Base-by-base conservation (phyloP, 2,329 filamentous ascomycete genomes). In the Epicoccum sorghinum region DNA sequence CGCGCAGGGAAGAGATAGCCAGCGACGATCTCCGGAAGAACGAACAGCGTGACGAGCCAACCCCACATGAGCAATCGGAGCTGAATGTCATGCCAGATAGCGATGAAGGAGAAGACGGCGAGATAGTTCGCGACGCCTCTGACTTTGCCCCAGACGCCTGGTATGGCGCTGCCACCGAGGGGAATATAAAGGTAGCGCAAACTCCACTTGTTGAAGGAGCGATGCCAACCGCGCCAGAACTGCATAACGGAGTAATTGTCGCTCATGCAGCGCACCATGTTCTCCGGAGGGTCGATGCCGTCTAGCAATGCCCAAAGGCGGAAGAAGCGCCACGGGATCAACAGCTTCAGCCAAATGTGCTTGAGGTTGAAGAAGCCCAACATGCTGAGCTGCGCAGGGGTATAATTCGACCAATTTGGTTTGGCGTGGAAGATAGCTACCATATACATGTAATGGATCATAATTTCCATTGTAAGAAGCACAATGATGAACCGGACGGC, bases 261-360 rank as follows among this genome's bases (percentile, higher is more conserved):
- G 69, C 88, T 93, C 77, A 97, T 91, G 76, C 96, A 99, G 64
- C 95, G 90, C 49, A 97, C 85, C 91, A 99, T 97, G 78, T 99
- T 99, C 78, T 99, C 95, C 0, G 95, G 93, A 0, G 95, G 91
- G 70, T 99, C 95, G 64, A 99, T 86, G 57, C 90, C 91, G 72
- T 99, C 95, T 13, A 93, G 72, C 4, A 99, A 83, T 0, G 91
- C 83, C 95, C 95, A 99, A n/a, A 99, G 86, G 4, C 96, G 90
- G 84, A 98, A 98, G 74, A 98, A 89, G n/a, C 95, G 89, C 93
- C 93, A 99, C 0, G 95, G 95, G 7, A 99, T 86, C 4, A 99
- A 86, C 1, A 99, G 86, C 74, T 99, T 99, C 41, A 99, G 83
- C 96, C 96, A 99, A 74, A 99, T 96, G 71, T 97, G 86, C 77